Evolutionary conservation across 2,329 filamentous ascomycete species (phyloP).

Genomic region (Cordyceps sp.): DNA sequence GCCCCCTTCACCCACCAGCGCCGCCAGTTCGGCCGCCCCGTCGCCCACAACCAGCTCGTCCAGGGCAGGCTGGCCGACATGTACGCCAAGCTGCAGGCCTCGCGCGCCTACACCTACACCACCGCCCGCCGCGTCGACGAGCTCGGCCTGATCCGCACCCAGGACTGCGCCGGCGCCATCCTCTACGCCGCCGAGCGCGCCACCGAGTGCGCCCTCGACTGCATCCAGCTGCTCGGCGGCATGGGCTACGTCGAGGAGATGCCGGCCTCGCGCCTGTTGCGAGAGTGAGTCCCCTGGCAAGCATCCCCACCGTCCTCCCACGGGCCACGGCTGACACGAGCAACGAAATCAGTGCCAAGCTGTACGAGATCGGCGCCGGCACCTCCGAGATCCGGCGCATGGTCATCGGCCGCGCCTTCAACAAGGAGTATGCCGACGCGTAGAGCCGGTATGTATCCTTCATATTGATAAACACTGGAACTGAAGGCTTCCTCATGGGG

Average conservation of each 20-base stretch:
- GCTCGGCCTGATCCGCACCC: slow-evolving; percentile 53
- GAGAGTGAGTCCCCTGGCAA: slow-evolving; percentile 44
- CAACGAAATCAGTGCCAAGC: slow-evolving; percentile 47
- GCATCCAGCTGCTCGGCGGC: slow-evolving; percentile 81
- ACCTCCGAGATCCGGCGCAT: slow-evolving; percentile 89
- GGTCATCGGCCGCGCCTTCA: slow-evolving; percentile 86
- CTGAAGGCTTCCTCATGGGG: no score
- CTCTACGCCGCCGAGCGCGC: slow-evolving; percentile 84
- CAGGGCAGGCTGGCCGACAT: slow-evolving; percentile 92
- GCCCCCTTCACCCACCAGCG: slow-evolving; percentile 81
- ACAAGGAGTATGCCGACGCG: slow-evolving; percentile 54
- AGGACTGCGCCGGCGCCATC: slow-evolving; percentile 90
- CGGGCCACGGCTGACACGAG: no score
- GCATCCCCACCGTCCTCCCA: no score
- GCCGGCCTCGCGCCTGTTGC: slow-evolving; percentile 66
- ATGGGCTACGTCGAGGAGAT: slow-evolving; percentile 97
- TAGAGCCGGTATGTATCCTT: slow-evolving; percentile 3
- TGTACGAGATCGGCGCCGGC: slow-evolving; percentile 95
- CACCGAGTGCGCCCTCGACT: slow-evolving; percentile 73
- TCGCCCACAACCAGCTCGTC: slow-evolving; percentile 83
- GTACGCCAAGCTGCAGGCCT: slow-evolving; percentile 84
- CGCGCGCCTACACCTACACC: slow-evolving; percentile 71
- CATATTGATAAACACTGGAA: no score
- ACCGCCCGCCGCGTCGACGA: slow-evolving; percentile 73
- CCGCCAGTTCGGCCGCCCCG: slow-evolving; percentile 73